Evolutionary conservation across 2,329 filamentous ascomycete genomes (phyloP).

Genomic region (Colletotrichum sidae): DNA sequence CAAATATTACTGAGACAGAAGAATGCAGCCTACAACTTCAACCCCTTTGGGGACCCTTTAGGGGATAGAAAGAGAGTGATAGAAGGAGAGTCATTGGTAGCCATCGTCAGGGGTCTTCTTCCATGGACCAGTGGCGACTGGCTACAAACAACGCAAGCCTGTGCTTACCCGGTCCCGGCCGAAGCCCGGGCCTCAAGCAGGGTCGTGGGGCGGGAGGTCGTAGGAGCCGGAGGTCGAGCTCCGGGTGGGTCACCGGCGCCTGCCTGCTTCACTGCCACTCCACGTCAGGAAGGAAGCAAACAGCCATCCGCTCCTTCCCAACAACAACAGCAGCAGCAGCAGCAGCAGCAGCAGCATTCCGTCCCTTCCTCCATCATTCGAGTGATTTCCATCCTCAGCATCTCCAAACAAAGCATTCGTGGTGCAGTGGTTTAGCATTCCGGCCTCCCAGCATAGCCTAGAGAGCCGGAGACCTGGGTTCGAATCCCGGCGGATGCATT

Average conservation of each 20-base stretch:
- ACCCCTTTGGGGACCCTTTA: too few relatives aligned
- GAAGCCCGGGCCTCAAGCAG: constrained; percentile 5
- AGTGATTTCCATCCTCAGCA: neutral
- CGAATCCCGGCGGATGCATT: constrained; percentile 35
- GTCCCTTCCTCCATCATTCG: neutral
- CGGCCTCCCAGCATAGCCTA: constrained; percentile 26
- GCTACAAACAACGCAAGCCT: neutral
- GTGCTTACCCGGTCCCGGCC: constrained; percentile 14
- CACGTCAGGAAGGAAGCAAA: constrained; percentile 7
- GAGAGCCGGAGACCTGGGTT: constrained; percentile 34
- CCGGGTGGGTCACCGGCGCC: constrained; percentile 15
- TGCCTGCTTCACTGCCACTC: neutral
- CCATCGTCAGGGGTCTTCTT: too few relatives aligned
- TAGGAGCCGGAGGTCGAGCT: neutral
- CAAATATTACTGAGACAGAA: too few relatives aligned
- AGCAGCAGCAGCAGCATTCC: neutral
- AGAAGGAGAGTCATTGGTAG: too few relatives aligned
- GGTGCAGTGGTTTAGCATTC: constrained; percentile 38
- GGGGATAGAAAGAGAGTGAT: too few relatives aligned
- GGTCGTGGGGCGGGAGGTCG: neutral
- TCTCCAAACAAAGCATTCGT: constrained; percentile 24
- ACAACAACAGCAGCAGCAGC: neutral
- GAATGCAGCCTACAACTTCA: too few relatives aligned
- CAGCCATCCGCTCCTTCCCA: constrained; percentile 6
- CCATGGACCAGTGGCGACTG: neutral